Evolutionary conservation across 129 eudicot genomes (phyloP), one percentile per base, ranked within the genome.

Genomic region (Solidago caesia): DNA sequence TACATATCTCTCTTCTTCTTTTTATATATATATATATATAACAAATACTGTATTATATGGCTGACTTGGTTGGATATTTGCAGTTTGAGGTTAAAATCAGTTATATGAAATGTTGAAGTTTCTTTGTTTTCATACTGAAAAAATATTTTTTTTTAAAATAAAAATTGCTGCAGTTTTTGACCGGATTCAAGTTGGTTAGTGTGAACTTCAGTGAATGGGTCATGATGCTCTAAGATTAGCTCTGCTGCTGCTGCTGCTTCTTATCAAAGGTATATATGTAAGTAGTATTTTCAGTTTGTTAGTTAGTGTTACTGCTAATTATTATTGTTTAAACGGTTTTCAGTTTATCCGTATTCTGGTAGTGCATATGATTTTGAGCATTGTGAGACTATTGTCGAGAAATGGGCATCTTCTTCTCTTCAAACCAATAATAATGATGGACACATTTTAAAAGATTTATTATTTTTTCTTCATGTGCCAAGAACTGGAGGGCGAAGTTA

Each of bases 401-500:
- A 84, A 47, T 95, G 99, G 99, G 91, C 94, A 10, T 87, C 94
- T 67, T 81, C 85, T 45, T 79, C 97, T 14, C 78, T 77, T 76
- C 84, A 88, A 51, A 64, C 82, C 12, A 75, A 87, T 77, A 80
- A 75, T 62, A 87, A 78, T 52, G 85, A 95, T 74, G 87, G 84
- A 41, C 90, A 89, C 63, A 74, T 82, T 42, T 70, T 95, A 25
- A 84, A 81, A 63, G 94, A 95, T 81, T 75, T 95, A 77, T 72
- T 91, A 61, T 91, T 91, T 74, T 95, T 95, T 79, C 95, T 95
- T 76, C 99, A 95, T 79, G 84, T 95, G 9, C 99, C 97, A 29
- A 89, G 99, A 77, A 95, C 99, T 8, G 99, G 98, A 61, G 98
- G 98, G 6, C 87, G 97, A 4, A 88, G 94, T 33, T 94, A 94